phyloP scores from a whole-genome alignment of 1,284 basidiomycete species.

The Malassezia restricta region DNA sequence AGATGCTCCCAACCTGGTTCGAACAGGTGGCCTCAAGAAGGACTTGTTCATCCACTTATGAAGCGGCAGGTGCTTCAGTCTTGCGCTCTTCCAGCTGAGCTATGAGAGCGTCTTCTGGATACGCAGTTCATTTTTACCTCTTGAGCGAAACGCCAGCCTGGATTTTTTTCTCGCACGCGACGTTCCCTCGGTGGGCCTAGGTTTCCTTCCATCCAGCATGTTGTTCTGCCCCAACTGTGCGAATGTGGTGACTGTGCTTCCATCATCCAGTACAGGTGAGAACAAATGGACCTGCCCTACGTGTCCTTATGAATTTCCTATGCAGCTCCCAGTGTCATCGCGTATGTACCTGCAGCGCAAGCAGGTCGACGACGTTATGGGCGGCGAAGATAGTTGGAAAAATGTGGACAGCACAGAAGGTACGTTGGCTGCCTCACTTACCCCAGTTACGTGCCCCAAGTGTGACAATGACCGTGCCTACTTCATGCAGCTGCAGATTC shows the following conservation, averaged over 20 bases:
- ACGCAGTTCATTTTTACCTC: too few species aligned
- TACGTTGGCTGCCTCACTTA: constrained; percentile 12
- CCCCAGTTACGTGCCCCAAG: constrained; percentile 58
- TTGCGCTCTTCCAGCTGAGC: constrained; percentile 21
- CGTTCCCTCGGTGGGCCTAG: not conserved
- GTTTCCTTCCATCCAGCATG: constrained; percentile 50
- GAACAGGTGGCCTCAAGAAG: constrained; percentile 21
- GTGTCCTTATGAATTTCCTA: constrained; percentile 89
- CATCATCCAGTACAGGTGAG: constrained; percentile 51
- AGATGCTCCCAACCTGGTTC: constrained; percentile 19
- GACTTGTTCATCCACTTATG: constrained; percentile 13
- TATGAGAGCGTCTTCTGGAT: constrained; percentile 8
- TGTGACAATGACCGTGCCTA: constrained; percentile 81
- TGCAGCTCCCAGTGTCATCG: constrained; percentile 58
- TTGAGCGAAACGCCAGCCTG: not conserved
- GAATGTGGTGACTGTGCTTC: constrained; percentile 62
- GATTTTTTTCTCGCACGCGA: not conserved
- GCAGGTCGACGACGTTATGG: constrained; percentile 37
- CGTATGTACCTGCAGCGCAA: constrained; percentile 29
- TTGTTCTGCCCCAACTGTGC: constrained; percentile 91
- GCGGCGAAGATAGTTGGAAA: constrained; percentile 71
- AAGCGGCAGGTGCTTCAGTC: constrained; percentile 15
- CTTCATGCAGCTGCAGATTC: constrained; percentile 89
- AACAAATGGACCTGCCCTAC: constrained; percentile 90
- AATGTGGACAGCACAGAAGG: constrained; percentile 75